Evolutionary conservation across 108 stramenopile genomes (phyloP), one percentile per base, ranked within the genome.

Genomic region (Cyclotella sp.): DNA sequence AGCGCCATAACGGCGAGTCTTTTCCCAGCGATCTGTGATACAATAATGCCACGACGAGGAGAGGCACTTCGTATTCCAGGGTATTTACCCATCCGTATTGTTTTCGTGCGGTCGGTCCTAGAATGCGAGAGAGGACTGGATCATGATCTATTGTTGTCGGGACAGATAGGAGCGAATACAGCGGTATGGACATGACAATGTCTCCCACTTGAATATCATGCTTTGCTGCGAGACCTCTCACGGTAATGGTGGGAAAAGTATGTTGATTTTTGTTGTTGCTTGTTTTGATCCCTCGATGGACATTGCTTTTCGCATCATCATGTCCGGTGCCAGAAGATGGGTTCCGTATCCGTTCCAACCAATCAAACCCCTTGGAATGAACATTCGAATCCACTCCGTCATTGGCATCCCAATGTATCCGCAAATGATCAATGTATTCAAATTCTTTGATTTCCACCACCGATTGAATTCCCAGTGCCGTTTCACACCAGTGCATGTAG

Each of bases 91-190:
- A 95, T 28, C 87, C 90, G 77, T 90, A 69, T 43, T 76, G 39
- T 53, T 46, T n/a, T 63, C 94, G 68, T 18, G 81, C 76, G 21
- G 76, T 76, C 2, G 86, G 85, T 39, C 93, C 93, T 63, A 92
- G 66, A 19, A 91, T 78, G 12, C 74, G 55, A 4, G 75, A 73
- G 3, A 95, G 70, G 16, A 89, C 81, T 21, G 90, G 88, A 81
- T 95, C 94, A 28, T 84, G 76, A 75, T 95, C 94, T 62, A 95
- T 93, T 1, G 86, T 84, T 0, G 90, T 90, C 41, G 83, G 66
- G 18, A 95, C 73, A 18, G 90, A 89, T 66, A 92, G 83, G 57
- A 95, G 62, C 1, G 89, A 85, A 39, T 81, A 59, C 27, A 88
- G 63, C 9, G 94, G 94, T 68, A 95, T 91, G 27, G 81, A 85